phyloP scores from a whole-genome alignment of 208 protist genomes.

The Naegleria lovaniensis region DNA sequence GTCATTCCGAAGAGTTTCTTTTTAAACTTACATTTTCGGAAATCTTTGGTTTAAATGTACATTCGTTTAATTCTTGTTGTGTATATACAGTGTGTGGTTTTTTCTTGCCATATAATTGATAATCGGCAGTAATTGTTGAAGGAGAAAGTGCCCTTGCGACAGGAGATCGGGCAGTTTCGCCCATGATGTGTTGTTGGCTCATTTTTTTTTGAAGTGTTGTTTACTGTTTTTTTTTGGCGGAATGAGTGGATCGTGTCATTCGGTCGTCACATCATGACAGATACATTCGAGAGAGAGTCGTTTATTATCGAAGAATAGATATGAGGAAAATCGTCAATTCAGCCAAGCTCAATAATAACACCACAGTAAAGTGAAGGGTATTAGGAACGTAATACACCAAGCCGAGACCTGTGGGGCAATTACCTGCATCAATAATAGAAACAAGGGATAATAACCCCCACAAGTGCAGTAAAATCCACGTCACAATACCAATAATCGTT shows the following conservation, averaged over 20 bases:
- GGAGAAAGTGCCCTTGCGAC: too few species aligned
- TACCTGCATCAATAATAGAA: background rate
- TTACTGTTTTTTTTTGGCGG: too few species aligned
- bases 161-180: too few species aligned
- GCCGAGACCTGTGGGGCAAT: background rate
- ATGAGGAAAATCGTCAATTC: background rate
- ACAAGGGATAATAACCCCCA: background rate
- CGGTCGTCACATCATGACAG: too few species aligned
- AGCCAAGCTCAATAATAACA: background rate
- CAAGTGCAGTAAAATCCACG: background rate
- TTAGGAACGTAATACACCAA: background rate
- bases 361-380: background rate
- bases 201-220: too few species aligned
- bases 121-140: too few species aligned
- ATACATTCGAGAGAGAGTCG: too few species aligned
- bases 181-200: too few species aligned
- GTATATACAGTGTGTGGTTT: too few species aligned
- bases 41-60: conserved; percentile 10
- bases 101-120: too few species aligned
- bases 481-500: background rate
- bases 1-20: background rate
- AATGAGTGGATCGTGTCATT: too few species aligned
- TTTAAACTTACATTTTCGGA: background rate
- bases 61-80: background rate
- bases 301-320: too few species aligned